Percentiles rank a stretch among this genome's conserved stretches.
These are phyloP conservation scores for Megacollybia marginata DNA, from an alignment of 768 basidiomycete genomes.

Conservation along the genomic window DNA sequence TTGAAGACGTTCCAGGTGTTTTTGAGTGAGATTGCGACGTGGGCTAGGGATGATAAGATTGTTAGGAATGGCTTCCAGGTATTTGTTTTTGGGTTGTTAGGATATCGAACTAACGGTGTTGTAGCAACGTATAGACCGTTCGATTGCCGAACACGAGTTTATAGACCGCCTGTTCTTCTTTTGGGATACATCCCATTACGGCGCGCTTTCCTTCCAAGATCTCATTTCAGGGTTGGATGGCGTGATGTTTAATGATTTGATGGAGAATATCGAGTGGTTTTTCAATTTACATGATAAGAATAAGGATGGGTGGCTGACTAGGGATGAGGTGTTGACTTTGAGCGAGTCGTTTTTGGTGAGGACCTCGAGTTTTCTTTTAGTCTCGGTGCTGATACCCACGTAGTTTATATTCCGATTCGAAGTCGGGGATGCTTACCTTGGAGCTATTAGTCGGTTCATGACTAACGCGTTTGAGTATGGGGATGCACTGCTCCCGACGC, in stretches of 20 bases:
- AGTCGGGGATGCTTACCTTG: constrained; percentile 92
- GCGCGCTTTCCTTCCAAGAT: constrained; percentile 90
- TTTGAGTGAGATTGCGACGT: constrained; percentile 87
- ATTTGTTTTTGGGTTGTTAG: constrained; percentile 1
- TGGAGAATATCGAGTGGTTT: constrained; percentile 99
- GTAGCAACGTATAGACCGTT: constrained; percentile 81
- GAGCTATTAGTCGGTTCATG: constrained; percentile 95
- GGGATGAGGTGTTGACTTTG: constrained; percentile 92
- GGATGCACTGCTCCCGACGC: constrained; percentile 73
- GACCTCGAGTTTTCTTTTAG: constrained; percentile 2
- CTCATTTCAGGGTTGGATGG: constrained; percentile 83
- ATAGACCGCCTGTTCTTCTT: constrained; percentile 91
- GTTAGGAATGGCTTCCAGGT: constrained; percentile 91
- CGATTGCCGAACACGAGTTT: constrained; percentile 93
- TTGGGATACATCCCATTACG: constrained; percentile 81
- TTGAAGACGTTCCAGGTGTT: constrained; percentile 82
- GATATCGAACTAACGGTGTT: not conserved
- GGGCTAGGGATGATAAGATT: constrained; percentile 92
- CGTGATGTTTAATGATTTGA: constrained; percentile 93
- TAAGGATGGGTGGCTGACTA: constrained; percentile 90
- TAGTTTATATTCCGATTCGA: constrained; percentile 99
- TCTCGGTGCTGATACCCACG: constrained; percentile 2
- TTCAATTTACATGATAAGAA: constrained; percentile 95
- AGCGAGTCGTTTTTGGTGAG: constrained; percentile 89
- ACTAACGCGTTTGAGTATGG: constrained; percentile 98